Evolutionary conservation across 2,329 filamentous ascomycete species (phyloP).

Genomic region (Trichoderma pleuroti): DNA sequence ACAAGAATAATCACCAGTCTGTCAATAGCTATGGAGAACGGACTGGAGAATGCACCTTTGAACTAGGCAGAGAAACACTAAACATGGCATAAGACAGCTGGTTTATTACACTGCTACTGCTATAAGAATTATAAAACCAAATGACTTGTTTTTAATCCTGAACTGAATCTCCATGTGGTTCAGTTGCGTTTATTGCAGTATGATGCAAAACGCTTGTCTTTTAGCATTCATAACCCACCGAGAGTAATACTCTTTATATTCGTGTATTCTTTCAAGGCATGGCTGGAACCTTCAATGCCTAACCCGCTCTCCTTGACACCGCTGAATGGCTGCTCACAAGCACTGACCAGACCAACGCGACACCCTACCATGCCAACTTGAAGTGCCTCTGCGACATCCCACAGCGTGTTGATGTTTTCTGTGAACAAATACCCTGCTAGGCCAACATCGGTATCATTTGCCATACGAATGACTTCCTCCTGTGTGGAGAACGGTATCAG

Average conservation of each 20-base stretch:
- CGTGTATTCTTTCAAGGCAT: background rate
- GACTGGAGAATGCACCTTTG: too few species aligned
- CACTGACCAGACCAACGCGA: conserved; percentile 48
- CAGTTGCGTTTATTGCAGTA: too few species aligned
- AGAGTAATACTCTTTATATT: background rate
- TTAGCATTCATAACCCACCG: too few species aligned
- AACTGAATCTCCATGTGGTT: too few species aligned
- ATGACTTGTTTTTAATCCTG: too few species aligned
- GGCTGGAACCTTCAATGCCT: background rate
- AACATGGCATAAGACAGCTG: too few species aligned
- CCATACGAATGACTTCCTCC: conserved; percentile 64
- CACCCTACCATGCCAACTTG: conserved; percentile 66
- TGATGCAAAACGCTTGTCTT: too few species aligned
- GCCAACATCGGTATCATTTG: conserved; percentile 67
- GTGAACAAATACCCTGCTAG: conserved; percentile 74
- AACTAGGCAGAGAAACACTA: too few species aligned
- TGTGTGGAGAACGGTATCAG: conserved; percentile 69
- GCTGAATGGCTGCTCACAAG: conserved; percentile 8
- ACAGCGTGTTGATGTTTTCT: conserved; percentile 38
- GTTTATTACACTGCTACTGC: too few species aligned
- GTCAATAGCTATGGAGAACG: too few species aligned
- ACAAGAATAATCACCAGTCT: too few species aligned
- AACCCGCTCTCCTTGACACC: background rate
- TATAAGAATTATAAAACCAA: too few species aligned
- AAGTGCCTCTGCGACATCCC: conserved; percentile 47